These are phyloP conservation scores for Penicillium soppii DNA, from an alignment of 495 filamentous ascomycete species.

Conservation along the genomic window DNA sequence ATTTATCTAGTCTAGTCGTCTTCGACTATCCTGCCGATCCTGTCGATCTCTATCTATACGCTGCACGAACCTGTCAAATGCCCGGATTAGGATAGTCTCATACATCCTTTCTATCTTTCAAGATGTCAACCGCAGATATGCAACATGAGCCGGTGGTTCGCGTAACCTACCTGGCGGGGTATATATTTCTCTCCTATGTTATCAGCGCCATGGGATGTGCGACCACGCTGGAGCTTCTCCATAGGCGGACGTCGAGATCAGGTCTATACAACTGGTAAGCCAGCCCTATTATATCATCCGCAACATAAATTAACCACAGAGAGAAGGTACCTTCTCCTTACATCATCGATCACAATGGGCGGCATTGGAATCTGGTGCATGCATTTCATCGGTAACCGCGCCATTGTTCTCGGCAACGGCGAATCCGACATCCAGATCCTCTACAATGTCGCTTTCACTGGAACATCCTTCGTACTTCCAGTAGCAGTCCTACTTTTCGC, in stretches of 20 bases:
- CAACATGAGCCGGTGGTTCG: constrained; percentile 6
- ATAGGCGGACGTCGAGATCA: constrained; percentile 65
- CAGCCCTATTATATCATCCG: background rate
- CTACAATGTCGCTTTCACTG: constrained; percentile 72
- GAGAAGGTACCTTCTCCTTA: constrained; percentile 65
- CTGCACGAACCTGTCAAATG: background rate
- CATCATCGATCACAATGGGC: constrained; percentile 74
- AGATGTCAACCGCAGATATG: constrained; percentile 21
- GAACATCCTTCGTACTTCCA: constrained; percentile 77
- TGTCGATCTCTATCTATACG: background rate
- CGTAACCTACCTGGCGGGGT: constrained; percentile 55
- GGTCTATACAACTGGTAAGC: constrained; percentile 70
- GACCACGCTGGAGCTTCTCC: constrained; percentile 79
- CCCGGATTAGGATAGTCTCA: background rate
- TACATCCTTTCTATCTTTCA: background rate
- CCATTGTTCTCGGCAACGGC: constrained; percentile 66
- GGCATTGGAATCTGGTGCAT: constrained; percentile 81
- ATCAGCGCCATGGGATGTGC: constrained; percentile 75
- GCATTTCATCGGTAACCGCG: constrained; percentile 85
- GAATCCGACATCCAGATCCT: constrained; percentile 62
- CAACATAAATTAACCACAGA: background rate
- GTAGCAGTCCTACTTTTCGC: constrained; percentile 70
- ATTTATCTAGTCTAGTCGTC: background rate
- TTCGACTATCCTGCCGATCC: background rate
- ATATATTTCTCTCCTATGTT: constrained; percentile 72